Conservation (phyloP, 345 rosid species). For the Anacardium occidentale region DNA sequence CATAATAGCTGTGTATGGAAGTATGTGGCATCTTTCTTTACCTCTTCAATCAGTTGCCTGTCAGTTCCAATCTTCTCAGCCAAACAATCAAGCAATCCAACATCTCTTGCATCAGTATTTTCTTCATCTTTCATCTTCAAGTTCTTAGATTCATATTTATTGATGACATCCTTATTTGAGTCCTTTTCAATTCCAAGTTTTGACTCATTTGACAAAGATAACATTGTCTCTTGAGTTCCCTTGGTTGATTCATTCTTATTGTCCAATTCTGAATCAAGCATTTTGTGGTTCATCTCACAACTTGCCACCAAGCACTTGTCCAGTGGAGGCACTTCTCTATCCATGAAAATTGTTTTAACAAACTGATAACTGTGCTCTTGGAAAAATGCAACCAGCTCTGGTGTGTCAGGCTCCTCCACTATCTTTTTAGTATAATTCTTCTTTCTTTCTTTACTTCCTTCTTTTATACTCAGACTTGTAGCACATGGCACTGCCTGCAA, state of each 20-base stretch:
- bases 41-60: conserved; percentile 14
- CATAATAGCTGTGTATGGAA: too few relatives aligned
- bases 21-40: conserved; percentile 9
- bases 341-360: conserved; percentile 27
- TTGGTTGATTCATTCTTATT: too few relatives aligned
- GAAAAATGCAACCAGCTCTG: conserved; percentile 35
- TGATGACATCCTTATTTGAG: neutral
- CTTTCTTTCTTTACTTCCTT: conserved; percentile 12
- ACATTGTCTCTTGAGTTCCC: too few relatives aligned
- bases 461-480: conserved; percentile 7
- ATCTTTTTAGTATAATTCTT: conserved; percentile 1
- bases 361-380: conserved; percentile 24
- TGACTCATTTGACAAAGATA: too few relatives aligned
- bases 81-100: neutral
- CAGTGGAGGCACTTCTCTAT: conserved; percentile 10
- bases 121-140: neutral
- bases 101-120: conserved; percentile 3
- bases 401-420: conserved; percentile 13
- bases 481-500: neutral
- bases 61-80: neutral
- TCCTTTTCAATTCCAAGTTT: neutral
- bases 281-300: conserved; percentile 5
- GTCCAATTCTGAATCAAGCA: conserved; percentile 12
- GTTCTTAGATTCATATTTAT: neutral
- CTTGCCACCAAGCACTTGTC: conserved; percentile 7